These are phyloP conservation scores for Porphyrellus cyaneotinctus DNA, from an alignment of 768 basidiomycete genomes.

Conservation along the genomic window DNA sequence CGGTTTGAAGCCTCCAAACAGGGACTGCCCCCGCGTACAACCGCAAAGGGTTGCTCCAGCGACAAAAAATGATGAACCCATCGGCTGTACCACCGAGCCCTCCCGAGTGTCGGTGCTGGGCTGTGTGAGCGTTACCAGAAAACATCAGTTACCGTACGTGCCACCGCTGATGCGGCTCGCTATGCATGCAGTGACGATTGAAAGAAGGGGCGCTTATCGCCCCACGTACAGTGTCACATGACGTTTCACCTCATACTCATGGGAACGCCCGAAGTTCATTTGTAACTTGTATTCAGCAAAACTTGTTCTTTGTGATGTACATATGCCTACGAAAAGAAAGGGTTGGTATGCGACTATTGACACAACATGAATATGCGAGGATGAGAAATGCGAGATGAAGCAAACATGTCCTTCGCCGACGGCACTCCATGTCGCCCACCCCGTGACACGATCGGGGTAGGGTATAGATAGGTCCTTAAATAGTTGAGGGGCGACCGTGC, in stretches of 20 bases:
- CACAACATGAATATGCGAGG: conserved; percentile 35
- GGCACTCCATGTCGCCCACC: conserved; percentile 26
- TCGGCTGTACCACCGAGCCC: background rate
- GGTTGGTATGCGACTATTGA: conserved; percentile 36
- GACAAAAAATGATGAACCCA: conserved; percentile 5
- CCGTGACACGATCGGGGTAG: conserved; percentile 10
- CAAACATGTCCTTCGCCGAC: conserved; percentile 19
- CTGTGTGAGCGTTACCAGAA: conserved; percentile 13
- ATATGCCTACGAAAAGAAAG: conserved; percentile 29
- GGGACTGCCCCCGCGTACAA: background rate
- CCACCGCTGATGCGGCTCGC: background rate
- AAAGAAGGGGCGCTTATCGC: conserved; percentile 5
- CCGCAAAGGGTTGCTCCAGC: conserved; percentile 1
- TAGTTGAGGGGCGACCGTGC: conserved; percentile 16
- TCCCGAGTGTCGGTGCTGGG: conserved; percentile 14
- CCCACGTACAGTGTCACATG: background rate
- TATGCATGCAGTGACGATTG: conserved; percentile 3
- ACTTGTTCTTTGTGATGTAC: conserved; percentile 32
- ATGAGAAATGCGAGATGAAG: conserved; percentile 30
- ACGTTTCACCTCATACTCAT: conserved; percentile 2
- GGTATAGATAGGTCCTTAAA: conserved; percentile 37
- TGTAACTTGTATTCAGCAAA: conserved; percentile 24
- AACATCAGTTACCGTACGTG: conserved; percentile 1
- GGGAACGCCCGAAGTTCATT: background rate
- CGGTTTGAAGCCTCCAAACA: conserved; percentile 22